These are phyloP conservation scores for Hyphopichia buzzinii DNA, from an alignment of 1,139 yeast genomes.

Conservation along the genomic window DNA sequence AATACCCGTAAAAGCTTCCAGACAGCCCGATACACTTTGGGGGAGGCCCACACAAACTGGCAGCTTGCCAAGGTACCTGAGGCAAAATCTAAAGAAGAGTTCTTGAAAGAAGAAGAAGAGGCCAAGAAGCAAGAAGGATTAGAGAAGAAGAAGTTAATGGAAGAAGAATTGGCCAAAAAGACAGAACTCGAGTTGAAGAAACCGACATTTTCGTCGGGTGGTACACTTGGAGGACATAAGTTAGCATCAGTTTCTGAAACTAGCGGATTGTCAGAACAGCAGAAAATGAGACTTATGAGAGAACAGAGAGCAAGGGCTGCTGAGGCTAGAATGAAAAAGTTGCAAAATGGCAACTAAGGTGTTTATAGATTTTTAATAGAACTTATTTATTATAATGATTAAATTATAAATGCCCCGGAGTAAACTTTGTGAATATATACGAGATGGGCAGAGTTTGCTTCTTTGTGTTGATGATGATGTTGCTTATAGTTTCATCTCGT, in stretches of 20 bases:
- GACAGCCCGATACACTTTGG: constrained; percentile 61
- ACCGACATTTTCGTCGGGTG: constrained; percentile 30
- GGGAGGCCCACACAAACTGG: constrained; percentile 76
- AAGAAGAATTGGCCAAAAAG: constrained; percentile 41
- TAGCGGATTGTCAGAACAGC: constrained; percentile 56
- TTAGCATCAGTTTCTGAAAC: constrained; percentile 20
- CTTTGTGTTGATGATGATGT: constrained; percentile 11
- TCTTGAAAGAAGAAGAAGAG: constrained; percentile 42
- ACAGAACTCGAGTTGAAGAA: constrained; percentile 38
- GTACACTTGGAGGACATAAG: constrained; percentile 23
- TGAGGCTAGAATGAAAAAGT: constrained; percentile 66
- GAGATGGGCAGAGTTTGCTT: neutral
- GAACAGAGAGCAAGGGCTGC: constrained; percentile 97
- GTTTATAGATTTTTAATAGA: no score
- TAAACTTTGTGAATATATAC: constrained; percentile 1
- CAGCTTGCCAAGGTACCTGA: constrained; percentile 60
- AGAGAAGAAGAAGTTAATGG: constrained; percentile 37
- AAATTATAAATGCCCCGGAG: neutral
- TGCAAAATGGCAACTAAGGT: neutral
- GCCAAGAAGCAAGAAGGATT: constrained; percentile 30
- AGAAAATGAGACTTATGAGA: constrained; percentile 74
- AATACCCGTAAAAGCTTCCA: constrained; percentile 61
- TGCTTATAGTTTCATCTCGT: constrained; percentile 11
- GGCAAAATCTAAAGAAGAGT: constrained; percentile 62
- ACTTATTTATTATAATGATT: no score